Percentiles rank a stretch among this genome's conserved stretches.
Conservation (phyloP, 768 basidiomycete species). For the Suillus brevipes region DNA sequence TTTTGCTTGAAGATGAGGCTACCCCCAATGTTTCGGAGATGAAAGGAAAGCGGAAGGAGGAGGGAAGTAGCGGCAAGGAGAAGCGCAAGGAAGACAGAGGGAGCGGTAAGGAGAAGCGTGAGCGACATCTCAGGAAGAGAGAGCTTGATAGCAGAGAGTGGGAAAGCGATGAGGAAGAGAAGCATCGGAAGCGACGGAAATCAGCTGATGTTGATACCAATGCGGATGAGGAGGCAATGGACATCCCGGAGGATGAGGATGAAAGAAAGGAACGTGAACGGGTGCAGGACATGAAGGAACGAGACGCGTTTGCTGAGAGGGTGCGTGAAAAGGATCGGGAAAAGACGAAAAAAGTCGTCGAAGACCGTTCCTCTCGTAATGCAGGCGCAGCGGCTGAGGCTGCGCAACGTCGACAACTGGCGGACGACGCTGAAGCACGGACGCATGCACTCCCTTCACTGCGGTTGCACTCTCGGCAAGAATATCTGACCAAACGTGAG, state of each 20-base stretch:
- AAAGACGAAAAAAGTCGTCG: constrained; percentile 85
- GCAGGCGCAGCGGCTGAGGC: constrained; percentile 76
- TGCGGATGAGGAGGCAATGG: constrained; percentile 40
- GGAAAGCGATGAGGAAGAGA: constrained; percentile 90
- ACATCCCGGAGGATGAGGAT: constrained; percentile 65
- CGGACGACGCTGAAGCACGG: constrained; percentile 71
- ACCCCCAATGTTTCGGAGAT: constrained; percentile 41
- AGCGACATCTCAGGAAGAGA: constrained; percentile 73
- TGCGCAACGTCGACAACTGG: constrained; percentile 74
- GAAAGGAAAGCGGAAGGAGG: constrained; percentile 30
- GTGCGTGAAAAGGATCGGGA: constrained; percentile 81
- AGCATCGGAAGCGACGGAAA: constrained; percentile 62
- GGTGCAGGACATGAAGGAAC: constrained; percentile 74
- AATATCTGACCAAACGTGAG: constrained; percentile 96
- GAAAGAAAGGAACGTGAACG: constrained; percentile 70
- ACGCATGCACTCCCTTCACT: constrained; percentile 62
- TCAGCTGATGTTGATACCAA: constrained; percentile 42
- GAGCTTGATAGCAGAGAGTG: constrained; percentile 82
- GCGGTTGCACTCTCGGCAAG: constrained; percentile 87
- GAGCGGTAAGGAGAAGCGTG: constrained; percentile 51
- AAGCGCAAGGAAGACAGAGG: constrained; percentile 20
- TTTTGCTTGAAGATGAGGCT: constrained; percentile 80
- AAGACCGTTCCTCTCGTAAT: constrained; percentile 83
- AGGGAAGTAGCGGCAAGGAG: constrained; percentile 33
- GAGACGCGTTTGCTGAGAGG: constrained; percentile 93